Evolutionary conservation across 2,329 filamentous ascomycete species (phyloP), one percentile per base, ranked within the genome.

Genomic region (Xylaria sp.): DNA sequence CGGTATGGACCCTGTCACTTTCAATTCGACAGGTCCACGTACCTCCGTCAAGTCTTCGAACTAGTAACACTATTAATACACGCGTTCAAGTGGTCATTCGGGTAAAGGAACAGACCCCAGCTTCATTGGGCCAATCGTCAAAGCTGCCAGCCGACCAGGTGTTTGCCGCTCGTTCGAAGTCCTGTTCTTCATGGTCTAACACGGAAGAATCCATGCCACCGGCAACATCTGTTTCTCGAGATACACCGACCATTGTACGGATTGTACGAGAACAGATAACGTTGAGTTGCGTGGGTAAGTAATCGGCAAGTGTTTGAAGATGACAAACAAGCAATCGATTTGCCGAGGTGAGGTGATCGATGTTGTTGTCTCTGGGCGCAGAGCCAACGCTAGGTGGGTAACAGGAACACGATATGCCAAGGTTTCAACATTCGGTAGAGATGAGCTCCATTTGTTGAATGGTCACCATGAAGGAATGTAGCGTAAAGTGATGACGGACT

Each of bases 1-100:
- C 1, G 93, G 93, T 60, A 96, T 93, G 0, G 79, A 78, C 12
- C 93, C 93, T 46, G 82, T 84, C 5, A 95, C 85, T 0, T 76
- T 75, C 13, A 95, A 85, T 58, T 89, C 83, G 3, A 94, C 81
- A 0, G 92, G 91, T 0, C 86, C 86, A 3, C 85, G 85, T 72
- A 92, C 87, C 74, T 94, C 90, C 13, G 88, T 88, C 51, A 91
- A 83, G 20, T 85, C 87, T 66, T 92, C 87, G 74, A 94, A 94
- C 90, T 93, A 52, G 13, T 44, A 13, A 48, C 54, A 54, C 9
- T 46, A 48, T 70, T 56, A 74, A 73, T 67, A 51, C 56, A 13
- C 50, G 18, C 3, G 12, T 44, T 23, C 6, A 52, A 25, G 23
- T 15, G 6, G 28, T 7, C 39, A 18, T n/a, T 7, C 28, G 10